Evolutionary conservation across 1,284 basidiomycete species (phyloP).

Genomic region (Pyrrhoderma noxium): DNA sequence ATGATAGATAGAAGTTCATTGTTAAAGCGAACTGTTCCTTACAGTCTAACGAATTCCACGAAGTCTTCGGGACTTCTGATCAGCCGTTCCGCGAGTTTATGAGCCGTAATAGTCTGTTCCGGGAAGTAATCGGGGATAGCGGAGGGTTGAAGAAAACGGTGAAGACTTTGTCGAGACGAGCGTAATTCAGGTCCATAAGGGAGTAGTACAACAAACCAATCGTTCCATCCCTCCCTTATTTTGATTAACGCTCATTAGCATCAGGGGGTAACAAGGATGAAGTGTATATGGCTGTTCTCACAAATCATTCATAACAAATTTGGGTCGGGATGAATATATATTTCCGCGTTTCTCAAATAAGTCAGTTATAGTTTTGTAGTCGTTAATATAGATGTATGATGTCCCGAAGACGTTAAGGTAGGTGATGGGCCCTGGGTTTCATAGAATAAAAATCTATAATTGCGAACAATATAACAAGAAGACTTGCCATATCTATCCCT

Average conservation of each 20-base stretch:
- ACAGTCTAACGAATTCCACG: too few relatives aligned
- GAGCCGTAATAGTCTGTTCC: not conserved
- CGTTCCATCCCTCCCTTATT: not conserved
- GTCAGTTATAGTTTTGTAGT: constrained; percentile 42
- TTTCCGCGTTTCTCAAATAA: constrained; percentile 62
- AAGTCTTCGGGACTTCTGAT: too few relatives aligned
- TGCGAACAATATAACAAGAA: not conserved
- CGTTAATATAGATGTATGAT: constrained; percentile 50
- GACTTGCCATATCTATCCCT: constrained; percentile 18
- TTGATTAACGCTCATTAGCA: not conserved
- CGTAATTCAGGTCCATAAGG: not conserved
- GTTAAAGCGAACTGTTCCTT: too few relatives aligned
- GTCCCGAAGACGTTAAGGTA: constrained; percentile 26
- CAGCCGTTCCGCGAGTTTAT: too few relatives aligned
- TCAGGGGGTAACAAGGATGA: not conserved
- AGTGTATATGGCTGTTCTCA: not conserved
- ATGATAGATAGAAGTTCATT: not conserved
- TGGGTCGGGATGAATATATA: constrained; percentile 66
- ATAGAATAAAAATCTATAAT: not conserved
- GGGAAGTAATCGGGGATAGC: not conserved
- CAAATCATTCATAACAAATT: constrained; percentile 24
- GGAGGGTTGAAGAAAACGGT: constrained; percentile 7
- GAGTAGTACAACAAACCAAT: constrained; percentile 1
- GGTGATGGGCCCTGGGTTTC: constrained; percentile 45
- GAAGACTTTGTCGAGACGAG: not conserved